A percentile compares a stretch with the other conserved stretches of the same genome.
Conservation (phyloP, 148 eudicot species). For the Fallopia convolvulus region DNA sequence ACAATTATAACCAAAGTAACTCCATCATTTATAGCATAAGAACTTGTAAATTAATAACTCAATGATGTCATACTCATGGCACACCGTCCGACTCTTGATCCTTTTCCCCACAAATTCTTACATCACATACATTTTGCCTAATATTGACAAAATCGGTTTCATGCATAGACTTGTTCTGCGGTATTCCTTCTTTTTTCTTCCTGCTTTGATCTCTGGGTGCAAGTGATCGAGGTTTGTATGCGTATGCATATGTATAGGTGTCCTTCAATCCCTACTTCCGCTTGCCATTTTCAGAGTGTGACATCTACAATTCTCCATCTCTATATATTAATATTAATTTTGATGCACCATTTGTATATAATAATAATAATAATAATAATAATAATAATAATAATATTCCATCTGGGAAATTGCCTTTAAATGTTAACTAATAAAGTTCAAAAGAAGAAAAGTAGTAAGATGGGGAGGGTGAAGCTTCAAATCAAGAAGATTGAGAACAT, state of each 20-base stretch:
- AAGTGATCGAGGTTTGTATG: not conserved
- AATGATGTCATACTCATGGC: not conserved
- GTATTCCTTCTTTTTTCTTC: not conserved
- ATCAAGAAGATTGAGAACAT: conserved; percentile 58
- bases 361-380: no score
- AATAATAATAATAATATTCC: no score
- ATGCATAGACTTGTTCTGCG: not conserved
- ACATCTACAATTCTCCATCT: not conserved
- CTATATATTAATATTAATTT: not conserved
- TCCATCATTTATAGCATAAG: not conserved
- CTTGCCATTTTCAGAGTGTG: not conserved
- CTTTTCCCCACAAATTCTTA: not conserved
- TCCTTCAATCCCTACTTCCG: conserved; percentile 1
- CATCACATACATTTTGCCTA: not conserved
- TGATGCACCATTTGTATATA: no score
- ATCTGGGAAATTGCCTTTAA: no score
- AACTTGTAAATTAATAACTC: not conserved
- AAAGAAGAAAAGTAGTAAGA: not conserved
- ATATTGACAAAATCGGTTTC: conserved; percentile 8
- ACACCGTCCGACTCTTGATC: not conserved
- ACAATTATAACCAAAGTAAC: no score
- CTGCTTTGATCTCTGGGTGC: not conserved
- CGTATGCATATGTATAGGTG: conserved; percentile 4
- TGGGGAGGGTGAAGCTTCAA: conserved; percentile 61
- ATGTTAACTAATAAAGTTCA: no score